Percentiles rank a stretch among this genome's conserved stretches.
Evolutionary conservation across 2,329 filamentous ascomycete genomes (phyloP).

Genomic region (Mycosphaerella sp.): DNA sequence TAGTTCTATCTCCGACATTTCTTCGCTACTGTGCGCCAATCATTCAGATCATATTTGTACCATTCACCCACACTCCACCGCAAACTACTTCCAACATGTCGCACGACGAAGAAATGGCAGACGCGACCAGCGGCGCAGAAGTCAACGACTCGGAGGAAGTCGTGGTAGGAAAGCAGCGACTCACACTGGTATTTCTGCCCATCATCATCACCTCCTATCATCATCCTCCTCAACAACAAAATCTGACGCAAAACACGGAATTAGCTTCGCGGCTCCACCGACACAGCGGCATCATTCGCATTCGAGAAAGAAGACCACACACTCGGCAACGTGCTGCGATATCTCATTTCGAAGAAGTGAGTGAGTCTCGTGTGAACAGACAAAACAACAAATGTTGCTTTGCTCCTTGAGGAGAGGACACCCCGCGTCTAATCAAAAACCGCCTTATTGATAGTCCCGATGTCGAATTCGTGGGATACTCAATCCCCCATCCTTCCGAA

Average conservation of each 20-base stretch:
- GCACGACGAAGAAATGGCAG: constrained; percentile 35
- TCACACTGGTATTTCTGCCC: constrained; percentile 44
- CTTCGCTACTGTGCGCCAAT: constrained; percentile 2
- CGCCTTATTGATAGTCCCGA: constrained; percentile 60
- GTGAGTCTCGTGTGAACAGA: too few species aligned
- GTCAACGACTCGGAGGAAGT: constrained; percentile 33
- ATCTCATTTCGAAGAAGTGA: constrained; percentile 98
- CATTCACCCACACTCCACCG: neutral
- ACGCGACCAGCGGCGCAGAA: constrained; percentile 41
- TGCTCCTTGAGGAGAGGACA: too few species aligned
- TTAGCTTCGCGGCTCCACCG: constrained; percentile 76
- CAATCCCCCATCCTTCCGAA: constrained; percentile 94
- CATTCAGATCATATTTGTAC: neutral
- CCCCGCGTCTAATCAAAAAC: neutral
- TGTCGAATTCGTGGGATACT: constrained; percentile 97
- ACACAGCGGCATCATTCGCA: constrained; percentile 89
- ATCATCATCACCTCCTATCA: too few species aligned
- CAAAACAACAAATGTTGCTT: too few species aligned
- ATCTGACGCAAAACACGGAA: too few species aligned
- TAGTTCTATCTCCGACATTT: too few species aligned
- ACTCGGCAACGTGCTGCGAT: constrained; percentile 85
- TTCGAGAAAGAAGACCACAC: constrained; percentile 94
- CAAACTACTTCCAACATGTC: constrained; percentile 17
- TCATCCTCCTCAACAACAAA: too few species aligned
- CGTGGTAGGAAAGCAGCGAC: constrained; percentile 38